Evolutionary conservation across 2,329 filamentous ascomycete genomes (phyloP), one percentile per base, ranked within the genome.

Genomic region (Xylaria hypoxylon): DNA sequence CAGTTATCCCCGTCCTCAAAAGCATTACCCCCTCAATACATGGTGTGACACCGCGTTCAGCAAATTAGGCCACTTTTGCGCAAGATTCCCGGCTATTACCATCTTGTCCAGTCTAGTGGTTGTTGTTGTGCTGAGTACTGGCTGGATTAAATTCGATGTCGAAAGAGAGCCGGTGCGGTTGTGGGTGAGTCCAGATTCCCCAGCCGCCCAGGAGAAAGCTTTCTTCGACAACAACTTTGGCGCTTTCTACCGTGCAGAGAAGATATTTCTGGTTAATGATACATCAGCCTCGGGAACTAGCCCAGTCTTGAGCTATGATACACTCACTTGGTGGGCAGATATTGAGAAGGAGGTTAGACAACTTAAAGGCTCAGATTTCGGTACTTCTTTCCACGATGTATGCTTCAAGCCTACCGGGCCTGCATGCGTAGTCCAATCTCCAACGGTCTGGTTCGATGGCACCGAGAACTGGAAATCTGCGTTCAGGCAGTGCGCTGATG

Each of bases 161-260:
- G 96, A 98, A 79, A 92, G 85, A 24, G 92, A 98, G 68, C 96
- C 96, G 5, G 96, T 96, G 11, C 89, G 92, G 53, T 83, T 99
- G 8, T 99, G 96, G 96, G 96, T 99, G n/a, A 94, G 95, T 73
- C 96, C 96, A 7, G 91, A 92, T 8, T 98, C 96, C 3, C 88
- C 90, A 55, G 95, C 96, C 22, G 96, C 96, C 0, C 87, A 93
- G 76, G 95, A 99, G 77, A 99, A 99, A 81, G 86, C 87, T 1
- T 99, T 96, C 77, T 99, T 98, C 71, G 96, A 99, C 77, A 79
- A 87, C 40, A 94, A 93, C 73, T 99, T 99, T 77, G 96, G 96
- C 0, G 94, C 95, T 0, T 99, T 99, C 76, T 99, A 96, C 80
- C 92, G 96, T 45, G 92, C 94, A 0, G 92, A 99, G 78, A 96